Conservation (phyloP, 2,329 filamentous ascomycete species). For the Myotisia sp. region DNA sequence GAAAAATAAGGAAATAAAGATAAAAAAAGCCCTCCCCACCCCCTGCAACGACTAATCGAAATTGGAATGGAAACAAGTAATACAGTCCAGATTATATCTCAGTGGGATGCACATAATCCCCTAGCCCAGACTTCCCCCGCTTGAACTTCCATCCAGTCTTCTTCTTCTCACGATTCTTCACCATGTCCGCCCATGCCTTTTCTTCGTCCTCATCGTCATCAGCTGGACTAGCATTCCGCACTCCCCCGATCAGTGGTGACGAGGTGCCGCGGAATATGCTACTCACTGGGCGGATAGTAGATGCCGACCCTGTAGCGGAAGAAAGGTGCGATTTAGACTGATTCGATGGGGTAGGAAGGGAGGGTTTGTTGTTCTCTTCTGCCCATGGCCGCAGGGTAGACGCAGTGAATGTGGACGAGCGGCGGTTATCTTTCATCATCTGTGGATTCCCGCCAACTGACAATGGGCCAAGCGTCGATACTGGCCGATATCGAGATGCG, state of each 20-base stretch:
- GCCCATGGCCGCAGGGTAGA: slow-evolving; percentile 25
- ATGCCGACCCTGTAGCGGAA: slow-evolving; percentile 11
- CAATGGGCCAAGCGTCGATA: slow-evolving; percentile 47
- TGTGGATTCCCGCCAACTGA: slow-evolving; percentile 5
- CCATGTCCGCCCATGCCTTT: slow-evolving; percentile 38
- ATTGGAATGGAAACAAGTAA: slow-evolving; percentile 2
- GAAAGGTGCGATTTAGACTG: slow-evolving; percentile 17
- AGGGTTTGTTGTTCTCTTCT: slow-evolving; percentile 12
- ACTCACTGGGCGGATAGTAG: slow-evolving; percentile 20
- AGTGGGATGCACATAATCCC: slow-evolving; percentile 26
- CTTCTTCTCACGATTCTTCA: slow-evolving; percentile 36
- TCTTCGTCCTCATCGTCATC: slow-evolving; percentile 35
- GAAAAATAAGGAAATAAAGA: slow-evolving; percentile 7
- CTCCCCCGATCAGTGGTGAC: slow-evolving; percentile 8
- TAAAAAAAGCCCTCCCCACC: too few species aligned
- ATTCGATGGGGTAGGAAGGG: slow-evolving; percentile 13
- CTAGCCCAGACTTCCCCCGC: slow-evolving; percentile 23
- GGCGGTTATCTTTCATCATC: slow-evolving; percentile 2
- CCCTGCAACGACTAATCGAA: slow-evolving; percentile 7
- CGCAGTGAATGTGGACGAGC: slow-evolving; percentile 23
- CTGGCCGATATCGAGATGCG: slow-evolving; percentile 78
- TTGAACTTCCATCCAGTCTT: slow-evolving; percentile 34
- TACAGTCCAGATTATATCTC: slow-evolving; percentile 15
- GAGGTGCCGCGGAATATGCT: slow-evolving; percentile 7
- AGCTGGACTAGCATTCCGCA: slow-evolving; percentile 9